Percentiles rank a stretch among this genome's conserved stretches.
phyloP scores from a whole-genome alignment of 805 yeast genomes.

The Starmerella etchellsii region DNA sequence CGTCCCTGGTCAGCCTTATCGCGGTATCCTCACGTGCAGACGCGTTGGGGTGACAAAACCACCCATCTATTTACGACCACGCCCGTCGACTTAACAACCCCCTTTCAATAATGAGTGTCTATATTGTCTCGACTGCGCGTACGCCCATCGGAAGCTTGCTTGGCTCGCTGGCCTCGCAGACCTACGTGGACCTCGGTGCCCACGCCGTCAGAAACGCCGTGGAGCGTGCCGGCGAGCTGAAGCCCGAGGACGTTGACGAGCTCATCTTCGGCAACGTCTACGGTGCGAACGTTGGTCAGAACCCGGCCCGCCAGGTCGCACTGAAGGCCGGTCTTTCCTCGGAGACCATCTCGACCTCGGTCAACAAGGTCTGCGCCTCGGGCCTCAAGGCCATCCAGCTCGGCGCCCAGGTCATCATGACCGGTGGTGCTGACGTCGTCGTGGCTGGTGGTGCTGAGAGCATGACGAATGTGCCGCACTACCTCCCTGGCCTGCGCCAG shows the following conservation, averaged over 20 bases:
- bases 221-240: constrained; percentile 19
- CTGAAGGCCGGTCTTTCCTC: constrained; percentile 75
- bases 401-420: constrained; percentile 78
- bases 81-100: too few species aligned
- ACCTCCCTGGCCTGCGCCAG: constrained; percentile 67
- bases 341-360: constrained; percentile 71
- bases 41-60: too few species aligned
- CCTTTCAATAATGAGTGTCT: constrained; percentile 51
- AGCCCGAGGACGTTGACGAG: constrained; percentile 18
- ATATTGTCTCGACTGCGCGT: constrained; percentile 83
- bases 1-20: too few species aligned
- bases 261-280: constrained; percentile 43
- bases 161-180: constrained; percentile 62
- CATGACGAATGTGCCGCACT: constrained; percentile 93
- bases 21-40: too few species aligned
- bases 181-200: constrained; percentile 78
- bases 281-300: constrained; percentile 90
- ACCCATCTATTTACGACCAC: too few species aligned
- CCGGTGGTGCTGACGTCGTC: constrained; percentile 84
- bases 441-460: constrained; percentile 97
- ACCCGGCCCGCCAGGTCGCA: constrained; percentile 97
- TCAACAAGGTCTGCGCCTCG: constrained; percentile 95
- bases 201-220: constrained; percentile 57
- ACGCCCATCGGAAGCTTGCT: constrained; percentile 95
- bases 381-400: constrained; percentile 84